Conservation (phyloP, 345 rosid species). For the Xanthoceras sorbifolium region DNA sequence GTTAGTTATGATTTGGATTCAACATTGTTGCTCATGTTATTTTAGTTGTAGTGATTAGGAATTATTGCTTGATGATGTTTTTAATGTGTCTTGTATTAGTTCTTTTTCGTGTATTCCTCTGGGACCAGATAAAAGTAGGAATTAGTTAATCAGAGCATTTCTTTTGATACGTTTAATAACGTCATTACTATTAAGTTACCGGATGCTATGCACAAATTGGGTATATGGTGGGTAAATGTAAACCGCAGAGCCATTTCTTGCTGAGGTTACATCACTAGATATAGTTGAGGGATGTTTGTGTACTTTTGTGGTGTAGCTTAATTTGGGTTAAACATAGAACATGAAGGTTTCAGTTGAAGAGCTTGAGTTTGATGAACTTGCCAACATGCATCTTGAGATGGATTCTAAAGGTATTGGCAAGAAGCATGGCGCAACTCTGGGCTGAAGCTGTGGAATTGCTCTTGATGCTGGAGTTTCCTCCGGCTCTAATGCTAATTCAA, state of each 20-base stretch:
- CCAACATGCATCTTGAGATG: neutral
- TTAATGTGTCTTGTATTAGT: neutral
- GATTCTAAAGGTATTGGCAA: neutral
- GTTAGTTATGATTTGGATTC: neutral
- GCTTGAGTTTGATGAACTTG: constrained; percentile 4
- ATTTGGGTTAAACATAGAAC: constrained; percentile 7
- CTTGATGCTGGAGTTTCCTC: neutral
- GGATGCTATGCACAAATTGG: neutral
- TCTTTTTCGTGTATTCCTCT: neutral
- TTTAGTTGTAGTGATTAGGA: neutral
- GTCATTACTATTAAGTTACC: neutral
- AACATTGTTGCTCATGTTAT: neutral
- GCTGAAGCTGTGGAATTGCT: constrained; percentile 2
- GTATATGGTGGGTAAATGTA: neutral
- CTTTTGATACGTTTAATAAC: neutral
- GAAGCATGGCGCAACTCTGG: neutral
- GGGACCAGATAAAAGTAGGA: neutral
- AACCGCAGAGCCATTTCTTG: neutral
- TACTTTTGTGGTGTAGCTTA: neutral
- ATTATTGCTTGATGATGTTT: neutral
- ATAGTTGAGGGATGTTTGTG: neutral
- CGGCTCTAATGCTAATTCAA: neutral
- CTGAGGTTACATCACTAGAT: neutral
- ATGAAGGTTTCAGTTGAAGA: neutral
- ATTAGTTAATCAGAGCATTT: neutral